Evolutionary conservation across 176 grass and related monocot species (phyloP), one percentile per base, ranked within the genome.

Genomic region (Pontederia crassipes): DNA sequence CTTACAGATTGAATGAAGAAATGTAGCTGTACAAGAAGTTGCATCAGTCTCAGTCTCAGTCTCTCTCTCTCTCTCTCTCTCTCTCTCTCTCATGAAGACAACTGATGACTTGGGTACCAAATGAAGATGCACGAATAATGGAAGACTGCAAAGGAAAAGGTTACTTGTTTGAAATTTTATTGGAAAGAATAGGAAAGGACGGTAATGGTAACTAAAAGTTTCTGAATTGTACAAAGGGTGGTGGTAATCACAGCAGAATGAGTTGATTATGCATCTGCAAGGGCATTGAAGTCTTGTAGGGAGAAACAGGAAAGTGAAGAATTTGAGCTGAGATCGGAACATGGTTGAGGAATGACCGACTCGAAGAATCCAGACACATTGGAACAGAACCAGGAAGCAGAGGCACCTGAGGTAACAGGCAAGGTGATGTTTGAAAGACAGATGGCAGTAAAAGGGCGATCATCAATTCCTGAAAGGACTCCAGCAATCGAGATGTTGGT

Each of bases 281-380:
- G 52, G 50, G 80, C 59, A 59, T 14, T 79, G 66, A 86, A 95
- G 24, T 68, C 83, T 58, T 53, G 24, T 11, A 55, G 2, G 26
- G 82, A 55, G 17, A 86, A 83, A 64, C 80, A 95, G 55, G 79
- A 83, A 2, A 75, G 65, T 27, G 89, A 83, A 35, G 90, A 74
- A 58, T 82, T 83, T 10, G 67, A 77, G 52, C 51, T 85, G 20
- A 95, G 79, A 24, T 89, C 79, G n/a, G 47, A 35, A 66, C 90
- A 95, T 20, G 90, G 86, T 61, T 95, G 46, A 4, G 90, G 90
- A 51, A 51, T 70, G 2, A 95, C 90, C 4, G 15, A 65, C 59
- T 89, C 82, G 4, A 82, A 83, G 47, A 78, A 95, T 56, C 90
- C 90, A 48, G 77, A 83, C 35, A 95, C 60, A 16, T 95, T 71